Evolutionary conservation across 148 eudicot species (phyloP).

Genomic region (Arbutus unedo): DNA sequence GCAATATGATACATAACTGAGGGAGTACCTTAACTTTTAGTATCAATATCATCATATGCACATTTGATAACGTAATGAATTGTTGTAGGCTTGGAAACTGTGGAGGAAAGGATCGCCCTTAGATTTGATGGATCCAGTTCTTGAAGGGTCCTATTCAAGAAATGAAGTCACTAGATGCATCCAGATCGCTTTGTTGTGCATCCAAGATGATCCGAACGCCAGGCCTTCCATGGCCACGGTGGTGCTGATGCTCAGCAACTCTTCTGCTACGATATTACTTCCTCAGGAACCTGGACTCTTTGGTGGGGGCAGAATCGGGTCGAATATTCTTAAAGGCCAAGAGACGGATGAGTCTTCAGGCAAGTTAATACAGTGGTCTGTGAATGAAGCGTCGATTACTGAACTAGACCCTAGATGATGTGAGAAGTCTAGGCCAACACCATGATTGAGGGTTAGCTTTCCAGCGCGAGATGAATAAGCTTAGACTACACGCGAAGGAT

Average conservation of each 20-base stretch:
- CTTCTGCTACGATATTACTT: constrained; percentile 19
- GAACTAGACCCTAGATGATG: constrained; percentile 7
- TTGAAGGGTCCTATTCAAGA: constrained; percentile 18
- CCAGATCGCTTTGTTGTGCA: constrained; percentile 34
- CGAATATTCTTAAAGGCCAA: too few relatives aligned
- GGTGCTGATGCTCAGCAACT: constrained; percentile 27
- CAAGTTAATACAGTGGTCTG: not conserved
- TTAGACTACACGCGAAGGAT: not conserved
- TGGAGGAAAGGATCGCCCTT: constrained; percentile 25
- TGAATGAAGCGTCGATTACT: constrained; percentile 6
- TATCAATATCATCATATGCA: not conserved
- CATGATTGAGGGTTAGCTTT: not conserved
- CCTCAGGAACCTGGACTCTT: constrained; percentile 29
- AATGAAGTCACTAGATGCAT: constrained; percentile 38
- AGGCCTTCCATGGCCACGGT: constrained; percentile 45
- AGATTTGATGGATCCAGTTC: constrained; percentile 30
- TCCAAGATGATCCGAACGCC: constrained; percentile 28
- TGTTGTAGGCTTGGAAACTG: constrained; percentile 33
- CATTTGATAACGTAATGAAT: not conserved
- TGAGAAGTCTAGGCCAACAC: not conserved
- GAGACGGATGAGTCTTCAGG: not conserved
- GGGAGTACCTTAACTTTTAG: not conserved
- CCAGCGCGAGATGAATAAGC: not conserved
- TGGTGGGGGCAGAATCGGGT: not conserved
- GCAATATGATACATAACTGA: not conserved